A percentile compares a stretch with the other conserved stretches of the same genome.
phyloP scores from a whole-genome alignment of 1,284 basidiomycete genomes.

The Pseudozyma sp. region DNA sequence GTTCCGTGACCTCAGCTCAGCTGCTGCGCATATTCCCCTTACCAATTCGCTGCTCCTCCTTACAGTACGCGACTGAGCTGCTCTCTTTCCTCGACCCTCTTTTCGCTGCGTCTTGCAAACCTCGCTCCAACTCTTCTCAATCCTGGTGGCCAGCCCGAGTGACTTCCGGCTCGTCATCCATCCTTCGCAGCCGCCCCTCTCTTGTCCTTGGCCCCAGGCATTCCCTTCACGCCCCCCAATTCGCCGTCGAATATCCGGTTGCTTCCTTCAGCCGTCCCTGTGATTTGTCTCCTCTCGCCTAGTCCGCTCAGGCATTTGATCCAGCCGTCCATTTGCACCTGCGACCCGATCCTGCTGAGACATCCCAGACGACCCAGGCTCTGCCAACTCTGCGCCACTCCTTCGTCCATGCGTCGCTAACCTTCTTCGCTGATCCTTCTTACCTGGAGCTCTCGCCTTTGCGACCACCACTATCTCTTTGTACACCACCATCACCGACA shows the following conservation, averaged over 20 bases:
- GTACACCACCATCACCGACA: not conserved
- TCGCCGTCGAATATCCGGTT: too few species aligned
- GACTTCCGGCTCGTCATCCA: too few species aligned
- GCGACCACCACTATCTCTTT: not conserved
- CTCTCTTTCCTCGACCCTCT: not conserved
- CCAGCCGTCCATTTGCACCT: constrained; percentile 1
- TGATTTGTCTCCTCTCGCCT: not conserved
- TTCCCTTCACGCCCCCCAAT: too few species aligned
- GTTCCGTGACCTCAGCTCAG: constrained; percentile 11
- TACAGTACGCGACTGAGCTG: too few species aligned
- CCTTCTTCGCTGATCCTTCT: not conserved
- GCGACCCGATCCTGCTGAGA: not conserved
- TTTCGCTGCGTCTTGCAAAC: too few species aligned
- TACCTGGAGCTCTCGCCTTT: not conserved
- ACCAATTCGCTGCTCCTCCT: not conserved
- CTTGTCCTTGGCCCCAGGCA: too few species aligned
- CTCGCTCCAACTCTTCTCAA: too few species aligned
- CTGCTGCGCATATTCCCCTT: not conserved
- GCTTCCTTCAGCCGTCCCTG: not conserved
- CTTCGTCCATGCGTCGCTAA: not conserved
- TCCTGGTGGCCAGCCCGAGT: too few species aligned
- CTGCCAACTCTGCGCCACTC: not conserved
- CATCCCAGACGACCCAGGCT: not conserved
- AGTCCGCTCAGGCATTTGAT: not conserved
- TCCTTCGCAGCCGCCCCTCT: too few species aligned